Base-by-base conservation (phyloP, 177 flowering plant genomes). In the Tripterygium wilfordii region DNA sequence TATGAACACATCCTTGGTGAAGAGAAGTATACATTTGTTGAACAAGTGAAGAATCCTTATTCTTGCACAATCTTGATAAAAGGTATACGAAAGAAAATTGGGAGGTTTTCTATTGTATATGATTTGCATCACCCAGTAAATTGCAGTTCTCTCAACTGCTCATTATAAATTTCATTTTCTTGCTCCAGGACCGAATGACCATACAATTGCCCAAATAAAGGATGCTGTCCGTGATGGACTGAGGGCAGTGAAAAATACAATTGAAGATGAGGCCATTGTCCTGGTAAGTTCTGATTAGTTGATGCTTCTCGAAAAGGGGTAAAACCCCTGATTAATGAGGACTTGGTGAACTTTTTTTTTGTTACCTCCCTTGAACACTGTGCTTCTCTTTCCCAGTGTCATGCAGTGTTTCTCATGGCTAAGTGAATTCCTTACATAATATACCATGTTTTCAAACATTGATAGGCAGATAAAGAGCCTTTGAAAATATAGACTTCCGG, bases 141-240 rank as follows among this genome's bases (percentile, higher is more conserved):
- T n/a, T n/a, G n/a, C n/a, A n/a, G n/a, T n/a, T n/a, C n/a, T 30
- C 33, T 12, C 12, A 30, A 12, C 33, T 12, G 7, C 8, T 30
- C 33, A 6, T 63, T 13, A n/a, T 28, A 30, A 8, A 5, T 2
- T 25, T 36, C 20, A 30, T 30, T 49, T 20, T 47, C 8, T 20
- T 62, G 39, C 25, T 68, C 51, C 66, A 88, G 98, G 98, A 30
- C 98, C 98, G 24, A 92, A 92, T 62, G 98, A 92, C 65, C 96
- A 92, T 48, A 92, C 96, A 21, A 88, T 88, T 65, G 96, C 96
- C 30, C 98, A 92, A 64, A 92, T 92, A 53, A 88, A 92, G 80
- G 96, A 88, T 77, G 98, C 98, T 54, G 87, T 92, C 52, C 88
- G 96, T 63, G 98, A 92, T 82, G 98, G 98, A 8, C 56, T 92